Conservation (phyloP, 2,329 filamentous ascomycete genomes). For the Ceratocystis variospora region DNA sequence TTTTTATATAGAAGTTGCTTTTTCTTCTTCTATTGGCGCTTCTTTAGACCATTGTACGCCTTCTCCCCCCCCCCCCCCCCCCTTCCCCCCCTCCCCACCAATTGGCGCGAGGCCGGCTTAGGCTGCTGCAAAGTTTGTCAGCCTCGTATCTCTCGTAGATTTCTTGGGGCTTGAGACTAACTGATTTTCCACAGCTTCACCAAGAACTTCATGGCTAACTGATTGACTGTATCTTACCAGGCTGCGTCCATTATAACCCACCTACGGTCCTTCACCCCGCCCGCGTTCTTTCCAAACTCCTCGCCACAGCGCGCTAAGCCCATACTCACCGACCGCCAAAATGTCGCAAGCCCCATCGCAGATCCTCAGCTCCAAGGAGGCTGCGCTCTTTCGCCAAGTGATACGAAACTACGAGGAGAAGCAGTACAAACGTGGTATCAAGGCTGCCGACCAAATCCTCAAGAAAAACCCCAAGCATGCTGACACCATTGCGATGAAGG, state of each 20-base stretch:
- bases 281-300: not conserved
- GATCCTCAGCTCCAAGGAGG: slow-evolving; percentile 66
- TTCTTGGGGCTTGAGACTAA: not conserved
- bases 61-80: too few species aligned
- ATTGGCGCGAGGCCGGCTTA: not conserved
- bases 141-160: not conserved
- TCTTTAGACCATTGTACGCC: too few species aligned
- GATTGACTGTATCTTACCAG: not conserved
- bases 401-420: slow-evolving; percentile 96
- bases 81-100: not conserved
- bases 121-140: not conserved
- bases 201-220: not conserved
- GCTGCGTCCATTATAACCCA: not conserved
- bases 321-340: slow-evolving; percentile 20
- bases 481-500: slow-evolving; percentile 98
- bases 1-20: too few species aligned
- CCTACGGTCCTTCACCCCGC: not conserved
- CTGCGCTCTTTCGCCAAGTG: slow-evolving; percentile 82
- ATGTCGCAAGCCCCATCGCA: slow-evolving; percentile 49
- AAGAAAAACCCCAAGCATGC: slow-evolving; percentile 92
- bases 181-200: not conserved
- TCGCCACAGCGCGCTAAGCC: not conserved
- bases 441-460: slow-evolving; percentile 90
- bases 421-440: slow-evolving; percentile 89
- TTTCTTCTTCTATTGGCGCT: too few species aligned